Evolutionary conservation across 2,329 filamentous ascomycete species (phyloP), one percentile per base, ranked within the genome.

Genomic region (Aspergillus persii): DNA sequence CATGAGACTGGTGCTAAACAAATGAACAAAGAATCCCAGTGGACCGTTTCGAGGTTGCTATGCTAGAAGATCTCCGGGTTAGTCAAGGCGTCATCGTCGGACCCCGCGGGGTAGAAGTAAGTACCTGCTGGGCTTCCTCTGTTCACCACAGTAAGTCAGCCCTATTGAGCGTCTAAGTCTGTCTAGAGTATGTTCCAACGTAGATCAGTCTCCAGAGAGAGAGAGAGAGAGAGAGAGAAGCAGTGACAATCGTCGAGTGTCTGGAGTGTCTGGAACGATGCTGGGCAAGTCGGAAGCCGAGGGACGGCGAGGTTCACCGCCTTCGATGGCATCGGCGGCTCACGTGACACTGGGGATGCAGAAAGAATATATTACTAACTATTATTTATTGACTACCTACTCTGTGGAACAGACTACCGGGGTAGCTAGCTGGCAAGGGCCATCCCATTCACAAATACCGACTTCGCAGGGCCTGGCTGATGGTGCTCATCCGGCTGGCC

Each of bases 401-500:
- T 23, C 18, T 23, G 18, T 23, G 18, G 18, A 23, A 23, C 18
- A 23, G 18, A 23, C 18, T 23, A 23, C 18, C 18, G 18, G 18
- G 18, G 18, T 23, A 23, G 18, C 18, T 23, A 23, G 18, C 18
- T 23, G 18, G 18, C 18, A 23, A 23, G 18, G 18, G 18, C 18
- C 1, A 23, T 23, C 18, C 18, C 18, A 23, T 23, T 58, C 23
- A 58, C 36, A 84, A 67, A 70, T 83, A 83, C 18, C 80, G 77
- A 65, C 81, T 84, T 58, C 83, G 79, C 47, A 85, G 65, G 3
- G 81, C 79, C 68, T 85, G 82, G 61, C 83, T 84, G 53, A 81
- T 77, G 0, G 77, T 80, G 60, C 79, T 81, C 74, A 81, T 80
- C 48, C 79, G 71, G 61, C 80, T 81, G 8, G 78, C 77, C 70